Evolutionary conservation across 441 rosid species (phyloP), one percentile per base, ranked within the genome.

Genomic region (Mallotus repandus): DNA sequence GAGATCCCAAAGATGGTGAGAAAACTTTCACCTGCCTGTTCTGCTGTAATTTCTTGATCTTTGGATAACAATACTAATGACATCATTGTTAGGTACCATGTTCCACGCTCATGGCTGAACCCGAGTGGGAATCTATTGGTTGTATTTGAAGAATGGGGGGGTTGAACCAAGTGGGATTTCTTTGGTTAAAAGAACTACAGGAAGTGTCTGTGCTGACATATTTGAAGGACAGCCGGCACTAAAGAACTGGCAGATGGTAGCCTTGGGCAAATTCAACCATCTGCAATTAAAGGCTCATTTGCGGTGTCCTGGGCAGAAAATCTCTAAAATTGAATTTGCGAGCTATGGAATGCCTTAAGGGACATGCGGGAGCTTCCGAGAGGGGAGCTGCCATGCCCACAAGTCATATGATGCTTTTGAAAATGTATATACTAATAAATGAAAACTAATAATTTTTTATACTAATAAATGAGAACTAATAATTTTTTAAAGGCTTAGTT

Each of bases 81-180:
- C 15, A 15, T 66, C 16, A 56, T 57, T 71, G 9, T 19, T 83
- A 95, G 98, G 97, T 96, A 96, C 74, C 99, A 96, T 41, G 86
- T 96, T 62, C 99, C 99, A 65, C 86, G 86, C 29, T 90, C 97
- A 0, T 96, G 99, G 99, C 87, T 93, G 56, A 88, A 85, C 53
- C 92, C 99, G 52, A 86, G 74, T 0, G 96, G 91, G 68, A 96
- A 96, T 80, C 79, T 91, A 64, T 70, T 96, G 80, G 98, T 91
- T 58, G 91, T 96, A 66, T 93, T 93, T 61, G 99, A 96, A 82
- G 99, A 96, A 85, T 89, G 87, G 91, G 99, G 99, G 98, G 99
- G 12, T n/a, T n/a, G 87, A 96, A 41, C 96, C 99, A 0, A 88
- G 86, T 38, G 91, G 90, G 15, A 90, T 96, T 76, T 79, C 89